Evolutionary conservation across 2,329 filamentous ascomycete genomes (phyloP).

Genomic region (Septoria petroselini): DNA sequence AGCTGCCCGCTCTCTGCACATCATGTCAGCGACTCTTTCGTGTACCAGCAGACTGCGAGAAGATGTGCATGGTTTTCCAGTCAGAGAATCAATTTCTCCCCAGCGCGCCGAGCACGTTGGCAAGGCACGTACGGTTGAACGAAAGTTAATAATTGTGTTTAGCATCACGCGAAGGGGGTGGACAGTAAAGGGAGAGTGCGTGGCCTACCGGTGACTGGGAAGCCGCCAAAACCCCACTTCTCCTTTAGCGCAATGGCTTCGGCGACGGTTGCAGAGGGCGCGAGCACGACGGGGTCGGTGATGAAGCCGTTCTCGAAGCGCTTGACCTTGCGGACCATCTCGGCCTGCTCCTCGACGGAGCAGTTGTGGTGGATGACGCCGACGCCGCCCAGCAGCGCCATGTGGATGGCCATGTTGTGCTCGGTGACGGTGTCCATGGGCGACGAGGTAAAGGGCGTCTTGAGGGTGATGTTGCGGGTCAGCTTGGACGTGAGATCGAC

Average conservation of each 20-base stretch:
- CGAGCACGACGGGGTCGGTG: conserved; percentile 88
- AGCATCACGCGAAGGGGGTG: conserved; percentile 64
- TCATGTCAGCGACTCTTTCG: conserved; percentile 13
- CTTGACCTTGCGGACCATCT: conserved; percentile 99
- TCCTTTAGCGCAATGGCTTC: conserved; percentile 92
- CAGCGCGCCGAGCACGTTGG: conserved; percentile 36
- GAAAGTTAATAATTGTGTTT: conserved; percentile 90
- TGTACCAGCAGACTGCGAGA: neutral
- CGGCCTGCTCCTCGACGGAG: conserved; percentile 92
- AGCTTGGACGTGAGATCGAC: conserved; percentile 86
- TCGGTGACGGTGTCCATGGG: conserved; percentile 99
- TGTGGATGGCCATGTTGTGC: conserved; percentile 99
- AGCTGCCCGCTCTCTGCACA: conserved; percentile 82
- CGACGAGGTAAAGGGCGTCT: conserved; percentile 94
- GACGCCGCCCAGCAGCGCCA: conserved; percentile 80
- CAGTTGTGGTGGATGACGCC: conserved; percentile 99
- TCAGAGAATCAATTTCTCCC: conserved; percentile 38
- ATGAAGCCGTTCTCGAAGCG: conserved; percentile 99
- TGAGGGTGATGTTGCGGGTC: conserved; percentile 92
- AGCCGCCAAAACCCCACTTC: conserved; percentile 97
- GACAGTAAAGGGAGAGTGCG: conserved; percentile 22
- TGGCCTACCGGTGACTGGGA: conserved; percentile 93
- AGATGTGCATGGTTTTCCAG: conserved; percentile 3
- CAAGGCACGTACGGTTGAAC: conserved; percentile 91
- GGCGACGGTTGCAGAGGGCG: conserved; percentile 78